Evolutionary conservation across 768 basidiomycete genomes (phyloP), one percentile per base, ranked within the genome.

Genomic region (Lyophyllum semitale): DNA sequence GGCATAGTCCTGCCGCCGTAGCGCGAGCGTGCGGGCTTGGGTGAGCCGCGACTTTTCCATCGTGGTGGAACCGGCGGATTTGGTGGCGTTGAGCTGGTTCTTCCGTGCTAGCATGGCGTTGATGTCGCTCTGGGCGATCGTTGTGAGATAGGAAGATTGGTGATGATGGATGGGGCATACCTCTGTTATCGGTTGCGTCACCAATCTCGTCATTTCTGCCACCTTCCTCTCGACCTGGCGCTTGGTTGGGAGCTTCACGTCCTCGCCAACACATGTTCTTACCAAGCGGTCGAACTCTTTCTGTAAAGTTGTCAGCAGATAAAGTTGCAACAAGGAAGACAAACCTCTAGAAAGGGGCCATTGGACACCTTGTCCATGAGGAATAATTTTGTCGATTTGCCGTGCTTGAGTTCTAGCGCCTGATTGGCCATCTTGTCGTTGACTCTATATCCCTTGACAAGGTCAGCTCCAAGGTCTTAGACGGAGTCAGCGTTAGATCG

Each of bases 291-390:
- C 82, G 68, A 85, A 91, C 67, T 96, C 93, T 68, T 81, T 80
- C 91, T 93, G 66, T 44, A 60, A 12, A 38, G 35, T 46, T 7
- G 33, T 58, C 48, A 56, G 32, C 4, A 38, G 5, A 11, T n/a
- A 17, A 1, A 22, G 8, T 33, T 9, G 5, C 12, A 42, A 13
- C 6, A 78, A 85, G 48, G 18, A 40, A 13, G 9, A 78, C 88
- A 46, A 45, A 95, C 95, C 58, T 76, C 69, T 11, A 72, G 74
- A 54, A 93, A 87, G 3, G 72, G 53, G 1, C 81, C 72, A 66
- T 98, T 96, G 7, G 93, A 96, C 8, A 96, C 84, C 61, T 87
- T 89, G 66, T 94, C 92, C 88, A 99, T 94, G 3, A 70, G 68
- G 63, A 89, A 94, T 0, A 70, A 56, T 54, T 77, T 79, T 8